Evolutionary conservation across 768 basidiomycete genomes (phyloP).

Genomic region (Kwoniella europaea): DNA sequence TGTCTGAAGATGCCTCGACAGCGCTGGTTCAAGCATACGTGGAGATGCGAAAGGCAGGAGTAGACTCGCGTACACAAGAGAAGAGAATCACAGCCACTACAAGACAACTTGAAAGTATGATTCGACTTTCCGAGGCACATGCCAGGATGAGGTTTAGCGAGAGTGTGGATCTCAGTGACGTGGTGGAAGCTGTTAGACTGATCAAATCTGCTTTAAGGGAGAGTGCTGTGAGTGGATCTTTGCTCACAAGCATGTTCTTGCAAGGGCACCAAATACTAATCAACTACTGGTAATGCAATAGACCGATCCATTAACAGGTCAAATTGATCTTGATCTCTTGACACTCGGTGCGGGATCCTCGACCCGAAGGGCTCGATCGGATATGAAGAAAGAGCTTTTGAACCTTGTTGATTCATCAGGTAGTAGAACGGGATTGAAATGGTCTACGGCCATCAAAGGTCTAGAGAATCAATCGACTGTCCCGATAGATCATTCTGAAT

Average conservation of each 20-base stretch:
- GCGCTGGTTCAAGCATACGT: slow-evolving; percentile 90
- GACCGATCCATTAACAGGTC: slow-evolving; percentile 94
- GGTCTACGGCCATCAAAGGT: slow-evolving; percentile 78
- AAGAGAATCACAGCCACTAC: slow-evolving; percentile 98
- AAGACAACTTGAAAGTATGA: slow-evolving; percentile 94
- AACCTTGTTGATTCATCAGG: slow-evolving; percentile 48
- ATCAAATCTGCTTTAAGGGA: slow-evolving; percentile 97
- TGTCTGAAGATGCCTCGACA: slow-evolving; percentile 80
- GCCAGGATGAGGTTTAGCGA: slow-evolving; percentile 92
- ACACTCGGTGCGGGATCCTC: slow-evolving; percentile 90
- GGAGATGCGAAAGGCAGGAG: slow-evolving; percentile 86
- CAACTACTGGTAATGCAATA: slow-evolving; percentile 17
- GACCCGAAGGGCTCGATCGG: slow-evolving; percentile 82
- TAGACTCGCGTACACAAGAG: slow-evolving; percentile 83
- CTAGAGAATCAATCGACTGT: slow-evolving; percentile 84
- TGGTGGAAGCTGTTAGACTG: slow-evolving; percentile 86
- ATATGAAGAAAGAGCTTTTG: slow-evolving; percentile 75
- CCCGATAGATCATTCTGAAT: slow-evolving; percentile 77
- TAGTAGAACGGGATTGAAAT: slow-evolving; percentile 67
- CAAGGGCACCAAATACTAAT: no score
- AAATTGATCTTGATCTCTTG: slow-evolving; percentile 93
- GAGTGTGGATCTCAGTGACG: slow-evolving; percentile 84
- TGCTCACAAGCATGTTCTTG: background rate
- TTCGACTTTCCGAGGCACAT: slow-evolving; percentile 93
- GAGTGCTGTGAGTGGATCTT: slow-evolving; percentile 55